A percentile compares a stretch with the other conserved stretches of the same genome.
phyloP scores from a whole-genome alignment of 2,329 filamentous ascomycete genomes.

The Cytospora paraplurivora region DNA sequence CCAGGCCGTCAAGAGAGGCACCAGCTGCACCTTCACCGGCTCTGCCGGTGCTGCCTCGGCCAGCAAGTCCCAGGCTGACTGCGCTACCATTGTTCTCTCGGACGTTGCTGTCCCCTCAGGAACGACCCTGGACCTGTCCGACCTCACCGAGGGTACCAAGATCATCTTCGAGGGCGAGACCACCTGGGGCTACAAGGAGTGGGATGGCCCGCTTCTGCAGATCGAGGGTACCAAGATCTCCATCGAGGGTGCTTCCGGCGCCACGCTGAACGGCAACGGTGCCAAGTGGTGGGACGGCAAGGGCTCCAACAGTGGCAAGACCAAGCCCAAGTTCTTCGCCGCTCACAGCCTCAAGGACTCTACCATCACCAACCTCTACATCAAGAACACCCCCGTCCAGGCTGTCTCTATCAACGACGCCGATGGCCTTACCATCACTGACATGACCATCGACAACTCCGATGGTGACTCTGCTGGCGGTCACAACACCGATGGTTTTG shows the following conservation, averaged over 20 bases:
- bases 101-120: constrained; percentile 58
- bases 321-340: constrained; percentile 64
- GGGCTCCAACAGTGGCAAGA: constrained; percentile 60
- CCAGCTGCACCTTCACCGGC: constrained; percentile 56
- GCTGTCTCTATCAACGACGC: constrained; percentile 49
- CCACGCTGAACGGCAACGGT: constrained; percentile 57
- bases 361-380: constrained; percentile 49
- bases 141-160: constrained; percentile 46
- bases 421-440: constrained; percentile 47
- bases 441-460: constrained; percentile 59
- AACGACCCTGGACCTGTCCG: constrained; percentile 59
- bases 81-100: constrained; percentile 54
- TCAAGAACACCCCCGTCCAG: constrained; percentile 58
- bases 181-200: constrained; percentile 66
- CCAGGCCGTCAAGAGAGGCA: constrained; percentile 26
- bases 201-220: constrained; percentile 63
- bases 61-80: constrained; percentile 50
- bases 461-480: constrained; percentile 49
- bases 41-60: constrained; percentile 44
- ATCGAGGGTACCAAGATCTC: constrained; percentile 58
- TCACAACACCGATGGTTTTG: constrained; percentile 59
- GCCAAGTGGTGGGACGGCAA: constrained; percentile 62
- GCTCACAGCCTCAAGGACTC: constrained; percentile 53
- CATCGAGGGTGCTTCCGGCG: constrained; percentile 54
- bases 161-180: constrained; percentile 66